Evolutionary conservation across 805 yeast species (phyloP).

Genomic region (Saturnispora dispora): DNA sequence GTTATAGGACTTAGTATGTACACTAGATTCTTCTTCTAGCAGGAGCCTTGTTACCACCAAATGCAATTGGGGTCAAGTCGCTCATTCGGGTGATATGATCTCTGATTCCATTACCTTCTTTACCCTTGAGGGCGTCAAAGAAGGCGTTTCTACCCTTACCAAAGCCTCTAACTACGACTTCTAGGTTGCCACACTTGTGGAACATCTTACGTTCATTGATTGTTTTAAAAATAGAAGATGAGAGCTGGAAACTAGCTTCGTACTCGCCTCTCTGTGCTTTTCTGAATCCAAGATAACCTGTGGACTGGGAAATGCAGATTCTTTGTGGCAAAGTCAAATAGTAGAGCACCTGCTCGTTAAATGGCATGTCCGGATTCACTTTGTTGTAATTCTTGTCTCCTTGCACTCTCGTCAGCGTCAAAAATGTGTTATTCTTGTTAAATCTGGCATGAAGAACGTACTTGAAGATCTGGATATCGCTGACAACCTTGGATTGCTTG

Average conservation of each 20-base stretch:
- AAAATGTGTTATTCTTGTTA: conserved; percentile 73
- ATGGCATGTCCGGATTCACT: conserved; percentile 46
- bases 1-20: neutral
- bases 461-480: conserved; percentile 34
- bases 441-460: conserved; percentile 72
- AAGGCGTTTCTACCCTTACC: conserved; percentile 91
- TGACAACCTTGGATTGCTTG: conserved; percentile 10
- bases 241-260: conserved; percentile 85
- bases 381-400: conserved; percentile 52
- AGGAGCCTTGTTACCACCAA: conserved; percentile 89
- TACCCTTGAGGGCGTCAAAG: conserved; percentile 73
- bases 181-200: conserved; percentile 45
- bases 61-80: conserved; percentile 75
- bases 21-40: conserved; percentile 55
- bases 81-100: conserved; percentile 59
- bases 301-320: conserved; percentile 54
- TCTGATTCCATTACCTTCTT: conserved; percentile 70
- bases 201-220: conserved; percentile 46
- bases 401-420: conserved; percentile 63
- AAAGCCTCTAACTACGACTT: conserved; percentile 68
- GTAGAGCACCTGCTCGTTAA: conserved; percentile 66
- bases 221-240: conserved; percentile 59
- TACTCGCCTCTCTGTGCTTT: conserved; percentile 86
- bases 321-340: conserved; percentile 74
- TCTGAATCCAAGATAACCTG: conserved; percentile 85